Base-by-base conservation (phyloP, 108 stramenopile genomes). In the Aurantiochytrium sp. region DNA sequence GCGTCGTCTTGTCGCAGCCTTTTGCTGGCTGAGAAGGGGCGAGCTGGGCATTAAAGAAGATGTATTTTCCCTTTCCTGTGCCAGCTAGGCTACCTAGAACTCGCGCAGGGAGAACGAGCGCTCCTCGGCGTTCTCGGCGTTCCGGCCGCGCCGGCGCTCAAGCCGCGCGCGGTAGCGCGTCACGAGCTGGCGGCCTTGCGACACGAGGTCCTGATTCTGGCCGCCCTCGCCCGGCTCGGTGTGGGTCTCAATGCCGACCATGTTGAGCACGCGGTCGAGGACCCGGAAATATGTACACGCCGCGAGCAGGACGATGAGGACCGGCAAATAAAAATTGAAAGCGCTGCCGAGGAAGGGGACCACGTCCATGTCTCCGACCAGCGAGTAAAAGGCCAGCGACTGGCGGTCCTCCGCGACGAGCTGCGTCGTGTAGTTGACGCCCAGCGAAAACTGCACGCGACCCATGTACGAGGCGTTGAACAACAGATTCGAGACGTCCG, bases 261-360 rank as follows among this genome's bases (percentile, higher is more conserved):
- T 21, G 45, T 81, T 81, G 73, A 81, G 73, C 12, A 81, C 6
- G 45, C 73, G 73, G 32, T 81, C 73, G 24, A 81, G 24, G 17
- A 81, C 42, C 6, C 73, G 73, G 39, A 81, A 81, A 24, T 48
- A 81, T 81, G 73, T 81, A 48, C 73, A 81, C 32, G 45, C 73
- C 45, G 73, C 36, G 12, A 81, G 45, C 21, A 81, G 39, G 19
- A 81, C 1, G 1, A 81, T 81, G 42, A 81, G 42, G 10, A 81
- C n/a, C n/a, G 73, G 73, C 21, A 81, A 17, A 48, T 48, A 81
- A 48, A 48, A 81, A 24, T 48, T 81, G 73, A 48, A 81, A 24
- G 73, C 21, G 73, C 45, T 48, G 21, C 73, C 73, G 17, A 81
- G 45, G 39, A 81, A 48, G 32, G 73, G 73, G 8, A 81, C 73